Percentiles rank a stretch among this genome's conserved stretches.
phyloP scores from a whole-genome alignment of 805 yeast genomes.

The Kurtzmaniella fragi region DNA sequence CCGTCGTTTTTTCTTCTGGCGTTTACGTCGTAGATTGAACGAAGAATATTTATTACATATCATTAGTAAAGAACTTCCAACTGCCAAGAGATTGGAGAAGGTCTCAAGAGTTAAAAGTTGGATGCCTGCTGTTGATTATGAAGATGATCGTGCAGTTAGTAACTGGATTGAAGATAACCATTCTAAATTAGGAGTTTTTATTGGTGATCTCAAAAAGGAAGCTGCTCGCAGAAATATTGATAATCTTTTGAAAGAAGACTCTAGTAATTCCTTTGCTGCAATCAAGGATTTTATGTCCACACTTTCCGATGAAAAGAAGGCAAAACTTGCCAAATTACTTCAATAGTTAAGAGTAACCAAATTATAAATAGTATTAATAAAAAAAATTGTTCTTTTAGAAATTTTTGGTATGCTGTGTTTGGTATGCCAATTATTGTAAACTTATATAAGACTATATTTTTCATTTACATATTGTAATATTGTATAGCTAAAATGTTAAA shows the following conservation, averaged over 20 bases:
- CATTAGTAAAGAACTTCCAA: slow-evolving; percentile 55
- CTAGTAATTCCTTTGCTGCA: slow-evolving; percentile 22
- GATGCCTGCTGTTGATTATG: slow-evolving; percentile 70
- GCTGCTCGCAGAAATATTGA: slow-evolving; percentile 61
- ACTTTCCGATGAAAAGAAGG: slow-evolving; percentile 32
- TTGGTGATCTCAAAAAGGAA: slow-evolving; percentile 63
- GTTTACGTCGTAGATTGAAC: slow-evolving; percentile 90
- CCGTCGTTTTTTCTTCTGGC: slow-evolving; percentile 98
- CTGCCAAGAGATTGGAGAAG: slow-evolving; percentile 69
- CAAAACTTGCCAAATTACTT: slow-evolving; percentile 20
- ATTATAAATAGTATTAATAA: too few relatives aligned
- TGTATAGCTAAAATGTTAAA: too few relatives aligned
- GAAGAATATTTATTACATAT: slow-evolving; percentile 84
- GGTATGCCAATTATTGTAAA: too few relatives aligned
- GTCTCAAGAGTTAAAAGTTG: slow-evolving; percentile 83
- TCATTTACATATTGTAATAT: too few relatives aligned
- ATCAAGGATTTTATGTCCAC: slow-evolving; percentile 31
- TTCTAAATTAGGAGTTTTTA: slow-evolving; percentile 50
- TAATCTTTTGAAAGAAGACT: slow-evolving; percentile 37
- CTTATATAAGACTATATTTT: too few relatives aligned
- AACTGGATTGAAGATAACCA: slow-evolving; percentile 82
- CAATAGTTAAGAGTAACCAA: slow-evolving; percentile 7
- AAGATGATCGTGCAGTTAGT: slow-evolving; percentile 74
- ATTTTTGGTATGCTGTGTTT: too few relatives aligned
- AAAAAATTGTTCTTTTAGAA: too few relatives aligned